These are phyloP conservation scores for Datura wrightii DNA, from an alignment of 257 asterid species.

Conservation along the genomic window DNA sequence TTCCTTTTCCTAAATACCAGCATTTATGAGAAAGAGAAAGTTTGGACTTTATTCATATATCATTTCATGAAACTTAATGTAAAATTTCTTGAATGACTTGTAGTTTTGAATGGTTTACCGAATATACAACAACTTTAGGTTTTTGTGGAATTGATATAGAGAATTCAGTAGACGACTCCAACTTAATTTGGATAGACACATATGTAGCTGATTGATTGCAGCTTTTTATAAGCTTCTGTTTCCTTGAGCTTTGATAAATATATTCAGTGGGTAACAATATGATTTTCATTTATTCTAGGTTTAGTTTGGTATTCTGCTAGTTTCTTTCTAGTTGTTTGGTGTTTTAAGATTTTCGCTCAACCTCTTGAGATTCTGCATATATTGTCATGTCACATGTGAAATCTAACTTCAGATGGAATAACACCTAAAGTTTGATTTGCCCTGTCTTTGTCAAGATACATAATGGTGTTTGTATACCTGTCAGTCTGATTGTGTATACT, in stretches of 20 bases:
- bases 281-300: not conserved
- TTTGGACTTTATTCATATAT: not conserved
- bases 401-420: not conserved
- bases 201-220: not conserved
- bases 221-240: not conserved
- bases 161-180: not conserved
- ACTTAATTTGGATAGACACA: not conserved
- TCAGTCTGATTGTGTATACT: not conserved
- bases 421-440: not conserved
- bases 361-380: conserved; percentile 9
- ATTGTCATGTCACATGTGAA: not conserved
- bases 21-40: not conserved
- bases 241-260: not conserved
- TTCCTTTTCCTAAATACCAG: not conserved
- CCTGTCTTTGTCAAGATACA: not conserved
- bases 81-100: not conserved
- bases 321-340: not conserved
- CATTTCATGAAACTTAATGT: not conserved
- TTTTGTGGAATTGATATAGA: not conserved
- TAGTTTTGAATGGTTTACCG: not conserved
- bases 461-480: conserved; percentile 12
- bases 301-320: not conserved
- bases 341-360: not conserved
- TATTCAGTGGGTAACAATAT: not conserved
- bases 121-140: not conserved